A percentile compares a stretch with the other conserved stretches of the same genome.
These are phyloP conservation scores for Chlorella variabilis DNA, from an alignment of 163 green algal genomes.

Conservation along the genomic window DNA sequence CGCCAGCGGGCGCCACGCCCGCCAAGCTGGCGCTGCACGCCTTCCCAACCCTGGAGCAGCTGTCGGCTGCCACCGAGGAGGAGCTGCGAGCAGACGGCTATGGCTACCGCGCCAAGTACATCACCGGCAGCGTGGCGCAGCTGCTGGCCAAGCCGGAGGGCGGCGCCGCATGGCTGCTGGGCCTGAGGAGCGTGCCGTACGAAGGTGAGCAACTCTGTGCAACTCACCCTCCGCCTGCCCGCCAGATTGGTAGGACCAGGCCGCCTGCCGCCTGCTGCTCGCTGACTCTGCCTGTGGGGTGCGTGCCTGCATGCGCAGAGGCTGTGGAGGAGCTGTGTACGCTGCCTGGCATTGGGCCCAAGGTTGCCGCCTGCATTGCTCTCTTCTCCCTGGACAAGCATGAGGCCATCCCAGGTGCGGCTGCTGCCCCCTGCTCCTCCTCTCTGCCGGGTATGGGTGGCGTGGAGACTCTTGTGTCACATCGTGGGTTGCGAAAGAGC, in stretches of 20 bases:
- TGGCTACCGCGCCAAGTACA: conserved; percentile 90
- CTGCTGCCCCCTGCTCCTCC: not conserved
- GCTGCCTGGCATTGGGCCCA: conserved; percentile 86
- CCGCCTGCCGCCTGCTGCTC: too few relatives aligned
- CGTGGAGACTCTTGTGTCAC: too few relatives aligned
- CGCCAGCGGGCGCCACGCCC: not conserved
- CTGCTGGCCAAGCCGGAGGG: conserved; percentile 74
- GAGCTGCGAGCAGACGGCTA: conserved; percentile 84
- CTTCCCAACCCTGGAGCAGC: conserved; percentile 90
- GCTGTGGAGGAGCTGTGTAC: conserved; percentile 68
- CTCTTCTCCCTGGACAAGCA: conserved; percentile 96
- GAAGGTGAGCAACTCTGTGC: not conserved
- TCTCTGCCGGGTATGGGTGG: conserved; percentile 7
- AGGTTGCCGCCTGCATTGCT: conserved; percentile 90
- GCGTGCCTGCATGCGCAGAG: conserved; percentile 47
- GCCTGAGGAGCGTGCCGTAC: conserved; percentile 65
- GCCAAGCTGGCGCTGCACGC: conserved; percentile 62
- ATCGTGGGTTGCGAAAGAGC: too few relatives aligned
- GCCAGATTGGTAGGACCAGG: too few relatives aligned
- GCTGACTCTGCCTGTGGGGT: not conserved
- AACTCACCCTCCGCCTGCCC: too few relatives aligned
- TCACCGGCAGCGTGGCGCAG: conserved; percentile 69
- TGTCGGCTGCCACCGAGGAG: conserved; percentile 80
- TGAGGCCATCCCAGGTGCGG: conserved; percentile 25
- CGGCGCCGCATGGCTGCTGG: conserved; percentile 79